phyloP scores from a whole-genome alignment of 2,329 filamentous ascomycete species.

The Xylaria sp. region DNA sequence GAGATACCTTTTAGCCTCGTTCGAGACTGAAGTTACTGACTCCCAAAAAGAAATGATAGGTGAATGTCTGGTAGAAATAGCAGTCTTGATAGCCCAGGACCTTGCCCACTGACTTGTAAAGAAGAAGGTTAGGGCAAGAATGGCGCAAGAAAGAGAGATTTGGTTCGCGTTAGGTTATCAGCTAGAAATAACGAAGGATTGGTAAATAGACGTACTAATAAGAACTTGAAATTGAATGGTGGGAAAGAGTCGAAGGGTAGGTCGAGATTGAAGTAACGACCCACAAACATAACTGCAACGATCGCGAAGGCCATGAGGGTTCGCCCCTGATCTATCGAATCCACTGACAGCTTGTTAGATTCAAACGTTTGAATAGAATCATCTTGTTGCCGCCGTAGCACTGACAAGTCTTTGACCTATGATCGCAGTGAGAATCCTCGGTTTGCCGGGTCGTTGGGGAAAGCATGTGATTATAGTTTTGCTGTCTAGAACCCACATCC shows the following conservation, averaged over 20 bases:
- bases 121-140: conserved; percentile 3
- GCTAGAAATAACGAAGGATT: background rate
- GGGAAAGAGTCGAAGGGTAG: background rate
- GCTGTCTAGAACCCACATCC: conserved; percentile 30
- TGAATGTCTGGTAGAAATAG: background rate
- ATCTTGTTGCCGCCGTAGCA: conserved; percentile 44
- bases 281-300: conserved; percentile 45
- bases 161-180: background rate
- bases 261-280: conserved; percentile 4
- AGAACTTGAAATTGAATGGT: too few relatives aligned
- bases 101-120: conserved; percentile 15
- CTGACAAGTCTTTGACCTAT: conserved; percentile 37
- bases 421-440: background rate
- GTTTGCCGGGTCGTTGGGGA: conserved; percentile 45
- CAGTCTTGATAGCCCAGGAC: background rate
- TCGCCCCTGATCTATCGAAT: conserved; percentile 41
- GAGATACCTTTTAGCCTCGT: too few relatives aligned
- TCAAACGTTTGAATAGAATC: conserved; percentile 43
- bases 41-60: background rate
- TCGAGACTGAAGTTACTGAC: too few relatives aligned
- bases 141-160: conserved; percentile 9
- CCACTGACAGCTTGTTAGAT: conserved; percentile 39
- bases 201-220: conserved; percentile 11
- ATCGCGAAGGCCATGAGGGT: conserved; percentile 44
- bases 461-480: conserved; percentile 48